These are phyloP conservation scores for Peltaster fructicola DNA, from an alignment of 2,329 filamentous ascomycete species.

Conservation along the genomic window DNA sequence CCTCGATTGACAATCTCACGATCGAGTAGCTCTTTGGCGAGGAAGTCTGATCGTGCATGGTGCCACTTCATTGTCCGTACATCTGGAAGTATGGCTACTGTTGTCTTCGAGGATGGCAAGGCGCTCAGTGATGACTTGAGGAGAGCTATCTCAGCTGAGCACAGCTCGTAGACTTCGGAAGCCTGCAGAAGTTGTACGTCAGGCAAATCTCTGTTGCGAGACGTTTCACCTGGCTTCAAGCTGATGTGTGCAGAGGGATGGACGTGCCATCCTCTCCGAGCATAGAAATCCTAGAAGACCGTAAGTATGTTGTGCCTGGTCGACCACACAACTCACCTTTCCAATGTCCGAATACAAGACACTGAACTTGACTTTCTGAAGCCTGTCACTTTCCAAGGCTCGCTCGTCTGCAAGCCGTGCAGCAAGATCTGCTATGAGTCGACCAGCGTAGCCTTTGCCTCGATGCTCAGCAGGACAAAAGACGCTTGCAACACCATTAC, in stretches of 20 bases:
- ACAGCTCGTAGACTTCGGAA: constrained; percentile 43
- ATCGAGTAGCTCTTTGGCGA: constrained; percentile 45
- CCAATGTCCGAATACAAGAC: constrained; percentile 80
- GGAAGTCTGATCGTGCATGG: constrained; percentile 64
- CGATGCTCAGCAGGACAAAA: constrained; percentile 51
- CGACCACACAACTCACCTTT: constrained; percentile 23
- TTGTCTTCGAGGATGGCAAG: constrained; percentile 19
- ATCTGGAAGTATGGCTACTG: constrained; percentile 52
- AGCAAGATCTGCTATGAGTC: constrained; percentile 55
- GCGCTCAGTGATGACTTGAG: constrained; percentile 37
- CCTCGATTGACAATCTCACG: constrained; percentile 46
- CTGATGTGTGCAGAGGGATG: constrained; percentile 57
- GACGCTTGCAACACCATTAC: constrained; percentile 63
- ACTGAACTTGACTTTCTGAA: constrained; percentile 42
- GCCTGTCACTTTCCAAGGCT: constrained; percentile 32
- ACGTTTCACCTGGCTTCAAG: constrained; percentile 30
- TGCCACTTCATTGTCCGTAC: constrained; percentile 56
- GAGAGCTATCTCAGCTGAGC: constrained; percentile 44
- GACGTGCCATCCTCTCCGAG: constrained; percentile 55
- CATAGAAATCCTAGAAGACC: constrained; percentile 45
- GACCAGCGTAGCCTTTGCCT: constrained; percentile 57
- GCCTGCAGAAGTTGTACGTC: constrained; percentile 30
- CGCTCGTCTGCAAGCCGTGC: constrained; percentile 33
- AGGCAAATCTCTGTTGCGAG: constrained; percentile 5
- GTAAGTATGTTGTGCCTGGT: constrained; percentile 2